Percentiles rank a stretch among this genome's conserved stretches.
phyloP scores from a whole-genome alignment of 1,139 yeast species.

The Sugiyamaella neomexicana region DNA sequence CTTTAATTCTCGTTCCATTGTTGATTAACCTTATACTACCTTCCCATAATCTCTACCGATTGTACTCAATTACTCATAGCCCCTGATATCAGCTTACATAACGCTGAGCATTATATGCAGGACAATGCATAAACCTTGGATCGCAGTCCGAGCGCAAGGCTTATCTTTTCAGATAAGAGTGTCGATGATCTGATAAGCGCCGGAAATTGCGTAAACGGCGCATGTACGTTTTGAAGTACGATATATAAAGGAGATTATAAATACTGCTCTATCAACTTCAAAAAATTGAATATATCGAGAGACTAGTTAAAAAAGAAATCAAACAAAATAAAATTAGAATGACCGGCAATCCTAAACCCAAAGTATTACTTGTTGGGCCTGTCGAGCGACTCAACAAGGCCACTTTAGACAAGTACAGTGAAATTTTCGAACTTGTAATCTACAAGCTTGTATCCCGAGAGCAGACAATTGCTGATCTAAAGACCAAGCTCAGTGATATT shows the following conservation, averaged over 20 bases:
- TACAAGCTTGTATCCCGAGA: conserved; percentile 21
- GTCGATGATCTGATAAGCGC: conserved; percentile 4
- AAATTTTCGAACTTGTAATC: conserved; percentile 12
- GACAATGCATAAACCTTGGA: conserved; percentile 1
- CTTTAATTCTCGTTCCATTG: no score
- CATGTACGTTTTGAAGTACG: no score
- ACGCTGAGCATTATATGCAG: neutral
- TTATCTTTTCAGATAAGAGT: conserved; percentile 5
- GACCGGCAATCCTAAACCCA: conserved; percentile 15
- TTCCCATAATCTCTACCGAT: no score
- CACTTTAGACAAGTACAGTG: conserved; percentile 9
- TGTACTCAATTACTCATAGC: no score
- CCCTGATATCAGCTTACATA: no score
- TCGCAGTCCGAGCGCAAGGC: conserved; percentile 13
- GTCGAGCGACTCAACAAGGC: neutral
- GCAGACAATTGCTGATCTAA: conserved; percentile 35
- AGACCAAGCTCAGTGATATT: conserved; percentile 33
- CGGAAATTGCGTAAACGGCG: conserved; percentile 4
- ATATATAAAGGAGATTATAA: neutral
- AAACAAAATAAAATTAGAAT: conserved; percentile 1
- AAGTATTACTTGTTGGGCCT: conserved; percentile 15
- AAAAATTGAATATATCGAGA: no score
- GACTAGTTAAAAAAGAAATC: no score
- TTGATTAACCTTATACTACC: no score
- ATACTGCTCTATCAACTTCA: neutral